Conservation (phyloP, 1,139 yeast species). For the Yamadazyma sp. region DNA sequence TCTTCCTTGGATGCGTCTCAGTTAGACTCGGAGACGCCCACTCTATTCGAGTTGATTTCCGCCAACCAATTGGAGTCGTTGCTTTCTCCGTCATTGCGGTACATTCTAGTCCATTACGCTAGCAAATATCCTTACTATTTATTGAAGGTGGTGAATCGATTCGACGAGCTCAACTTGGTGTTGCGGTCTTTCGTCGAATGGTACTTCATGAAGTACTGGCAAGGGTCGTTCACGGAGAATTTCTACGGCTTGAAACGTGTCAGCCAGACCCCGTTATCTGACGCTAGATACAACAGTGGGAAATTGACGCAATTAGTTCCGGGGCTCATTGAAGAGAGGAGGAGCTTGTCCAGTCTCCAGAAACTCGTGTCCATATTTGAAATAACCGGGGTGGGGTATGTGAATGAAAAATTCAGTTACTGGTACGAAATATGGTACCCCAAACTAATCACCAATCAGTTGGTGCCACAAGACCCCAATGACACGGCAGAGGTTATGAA, state of each 20-base stretch:
- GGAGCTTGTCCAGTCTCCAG: conserved; percentile 58
- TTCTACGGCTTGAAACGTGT: conserved; percentile 86
- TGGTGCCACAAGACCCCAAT: conserved; percentile 31
- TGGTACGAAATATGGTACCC: conserved; percentile 67
- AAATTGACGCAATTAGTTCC: conserved; percentile 47
- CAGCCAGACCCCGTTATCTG: conserved; percentile 39
- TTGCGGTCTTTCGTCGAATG: conserved; percentile 72
- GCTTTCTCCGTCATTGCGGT: conserved; percentile 80
- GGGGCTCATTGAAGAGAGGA: conserved; percentile 51
- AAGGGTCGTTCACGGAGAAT: conserved; percentile 86
- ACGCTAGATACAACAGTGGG: conserved; percentile 27
- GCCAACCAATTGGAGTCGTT: conserved; percentile 76
- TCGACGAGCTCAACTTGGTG: conserved; percentile 72
- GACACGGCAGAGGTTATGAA: conserved; percentile 28
- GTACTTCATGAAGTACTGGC: conserved; percentile 71
- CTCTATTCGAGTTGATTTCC: conserved; percentile 80
- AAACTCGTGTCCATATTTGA: conserved; percentile 59
- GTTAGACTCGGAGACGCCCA: conserved; percentile 73
- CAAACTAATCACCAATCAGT: conserved; percentile 50
- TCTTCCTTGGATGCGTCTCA: conserved; percentile 77
- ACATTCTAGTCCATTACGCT: conserved; percentile 79
- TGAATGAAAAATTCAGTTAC: conserved; percentile 67
- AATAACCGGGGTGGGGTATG: conserved; percentile 65
- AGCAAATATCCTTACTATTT: conserved; percentile 73
- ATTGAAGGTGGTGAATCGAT: conserved; percentile 60